These are phyloP conservation scores for Spongospora subterranea DNA, from an alignment of 208 protist genomes.

Conservation along the genomic window DNA sequence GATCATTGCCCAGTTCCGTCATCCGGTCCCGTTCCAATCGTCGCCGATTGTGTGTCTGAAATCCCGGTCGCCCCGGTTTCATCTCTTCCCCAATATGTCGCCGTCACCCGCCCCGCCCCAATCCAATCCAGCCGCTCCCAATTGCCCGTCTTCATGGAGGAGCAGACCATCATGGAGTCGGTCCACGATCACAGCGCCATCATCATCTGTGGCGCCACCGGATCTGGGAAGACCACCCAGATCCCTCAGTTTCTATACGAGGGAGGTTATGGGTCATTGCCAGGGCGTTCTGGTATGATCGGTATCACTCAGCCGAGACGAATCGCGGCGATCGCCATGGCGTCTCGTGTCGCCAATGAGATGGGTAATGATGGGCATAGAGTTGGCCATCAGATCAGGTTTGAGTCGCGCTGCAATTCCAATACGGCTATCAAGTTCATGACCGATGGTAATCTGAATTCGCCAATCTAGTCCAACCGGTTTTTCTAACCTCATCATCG, in stretches of 20 bases:
- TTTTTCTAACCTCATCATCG: not conserved
- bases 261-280: constrained; percentile 74
- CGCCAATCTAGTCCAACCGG: not conserved
- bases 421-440: constrained; percentile 62
- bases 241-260: constrained; percentile 87
- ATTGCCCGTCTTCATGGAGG: constrained; percentile 82
- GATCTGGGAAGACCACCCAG: constrained; percentile 83
- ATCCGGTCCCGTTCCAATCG: too few species aligned
- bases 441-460: constrained; percentile 65
- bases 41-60: too few species aligned
- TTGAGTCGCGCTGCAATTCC: not conserved
- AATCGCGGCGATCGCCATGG: constrained; percentile 85
- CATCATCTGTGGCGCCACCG: constrained; percentile 84
- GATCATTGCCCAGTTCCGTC: too few species aligned
- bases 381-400: constrained; percentile 78
- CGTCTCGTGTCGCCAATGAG: constrained; percentile 81
- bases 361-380: constrained; percentile 58
- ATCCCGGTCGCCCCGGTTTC: too few species aligned
- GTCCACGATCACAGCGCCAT: constrained; percentile 77
- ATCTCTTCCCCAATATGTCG: not conserved
- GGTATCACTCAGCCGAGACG: constrained; percentile 87
- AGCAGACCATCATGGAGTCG: constrained; percentile 82
- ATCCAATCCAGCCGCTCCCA: constrained; percentile 69
- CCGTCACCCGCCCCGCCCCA: constrained; percentile 68
- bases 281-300: constrained; percentile 75